These are phyloP conservation scores for Tetraselmis striata DNA, from an alignment of 139 green algal species.

Conservation along the genomic window DNA sequence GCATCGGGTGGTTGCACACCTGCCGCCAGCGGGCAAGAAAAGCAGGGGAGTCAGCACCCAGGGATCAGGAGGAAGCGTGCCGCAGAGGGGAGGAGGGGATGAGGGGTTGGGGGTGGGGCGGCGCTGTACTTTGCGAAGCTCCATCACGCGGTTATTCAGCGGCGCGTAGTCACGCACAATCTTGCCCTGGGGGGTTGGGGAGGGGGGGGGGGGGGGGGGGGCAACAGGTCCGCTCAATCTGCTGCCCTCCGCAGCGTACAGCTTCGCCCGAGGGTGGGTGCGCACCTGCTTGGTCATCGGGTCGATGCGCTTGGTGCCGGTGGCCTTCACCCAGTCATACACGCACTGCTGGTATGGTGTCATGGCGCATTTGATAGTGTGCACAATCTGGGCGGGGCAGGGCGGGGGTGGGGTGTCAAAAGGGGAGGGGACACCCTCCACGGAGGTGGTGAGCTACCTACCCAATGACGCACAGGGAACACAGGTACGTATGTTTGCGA, in stretches of 20 bases:
- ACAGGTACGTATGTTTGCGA: no score
- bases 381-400: conserved; percentile 1
- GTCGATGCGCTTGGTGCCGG: conserved; percentile 77
- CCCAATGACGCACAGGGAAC: no score
- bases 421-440: no score
- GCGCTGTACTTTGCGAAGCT: conserved; percentile 77
- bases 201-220: no score
- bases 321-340: conserved; percentile 88
- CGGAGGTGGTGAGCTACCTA: no score
- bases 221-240: no score
- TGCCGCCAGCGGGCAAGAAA: conserved; percentile 17
- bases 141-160: conserved; percentile 92
- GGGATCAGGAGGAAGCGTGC: not conserved
- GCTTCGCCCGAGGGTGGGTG: not conserved
- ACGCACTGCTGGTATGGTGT: conserved; percentile 69
- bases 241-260: no score
- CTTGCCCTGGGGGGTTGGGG: conserved; percentile 24
- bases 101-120: not conserved
- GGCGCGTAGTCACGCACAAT: conserved; percentile 47
- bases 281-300: conserved; percentile 38
- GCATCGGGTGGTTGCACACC: conserved; percentile 93
- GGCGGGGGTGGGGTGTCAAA: no score
- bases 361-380: conserved; percentile 59
- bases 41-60: not conserved
- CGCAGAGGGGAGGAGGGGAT: not conserved